phyloP scores from a whole-genome alignment of 176 grass and related monocot genomes.

The Oryza officinalis region DNA sequence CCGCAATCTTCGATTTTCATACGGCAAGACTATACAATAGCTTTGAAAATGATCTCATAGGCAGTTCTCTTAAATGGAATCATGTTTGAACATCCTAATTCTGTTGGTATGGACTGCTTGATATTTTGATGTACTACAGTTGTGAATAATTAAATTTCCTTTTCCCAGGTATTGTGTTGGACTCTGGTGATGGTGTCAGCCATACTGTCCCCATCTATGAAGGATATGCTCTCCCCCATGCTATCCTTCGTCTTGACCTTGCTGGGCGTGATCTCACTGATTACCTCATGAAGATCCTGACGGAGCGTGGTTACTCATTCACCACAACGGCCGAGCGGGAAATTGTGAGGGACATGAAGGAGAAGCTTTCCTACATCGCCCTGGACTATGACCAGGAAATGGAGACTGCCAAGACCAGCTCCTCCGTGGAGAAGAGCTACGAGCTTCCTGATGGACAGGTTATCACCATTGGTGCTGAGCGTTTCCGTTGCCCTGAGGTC shows the following conservation, averaged over 20 bases:
- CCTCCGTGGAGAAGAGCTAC: conserved; percentile 88
- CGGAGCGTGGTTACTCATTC: conserved; percentile 94
- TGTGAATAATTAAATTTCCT: conserved; percentile 19
- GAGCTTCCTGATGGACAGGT: conserved; percentile 93
- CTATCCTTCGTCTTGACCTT: conserved; percentile 87
- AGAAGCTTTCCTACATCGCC: conserved; percentile 90
- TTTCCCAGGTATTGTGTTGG: conserved; percentile 75
- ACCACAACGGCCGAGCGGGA: conserved; percentile 94
- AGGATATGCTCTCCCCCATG: conserved; percentile 89
- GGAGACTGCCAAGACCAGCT: conserved; percentile 81
- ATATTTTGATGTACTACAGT: neutral
- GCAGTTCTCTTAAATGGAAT: neutral
- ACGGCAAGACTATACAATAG: neutral
- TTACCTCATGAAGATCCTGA: conserved; percentile 93
- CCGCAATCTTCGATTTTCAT: neutral
- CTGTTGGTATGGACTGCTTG: neutral
- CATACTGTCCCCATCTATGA: conserved; percentile 98
- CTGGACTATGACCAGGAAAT: conserved; percentile 93
- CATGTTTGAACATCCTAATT: neutral
- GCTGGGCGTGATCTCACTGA: conserved; percentile 92
- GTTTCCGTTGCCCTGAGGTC: conserved; percentile 96
- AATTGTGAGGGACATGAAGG: conserved; percentile 97
- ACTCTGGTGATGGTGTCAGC: conserved; percentile 93
- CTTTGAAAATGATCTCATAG: neutral
- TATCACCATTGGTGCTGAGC: conserved; percentile 90